These are phyloP conservation scores for Colletotrichum lini DNA, from an alignment of 2,329 filamentous ascomycete species.

Conservation along the genomic window DNA sequence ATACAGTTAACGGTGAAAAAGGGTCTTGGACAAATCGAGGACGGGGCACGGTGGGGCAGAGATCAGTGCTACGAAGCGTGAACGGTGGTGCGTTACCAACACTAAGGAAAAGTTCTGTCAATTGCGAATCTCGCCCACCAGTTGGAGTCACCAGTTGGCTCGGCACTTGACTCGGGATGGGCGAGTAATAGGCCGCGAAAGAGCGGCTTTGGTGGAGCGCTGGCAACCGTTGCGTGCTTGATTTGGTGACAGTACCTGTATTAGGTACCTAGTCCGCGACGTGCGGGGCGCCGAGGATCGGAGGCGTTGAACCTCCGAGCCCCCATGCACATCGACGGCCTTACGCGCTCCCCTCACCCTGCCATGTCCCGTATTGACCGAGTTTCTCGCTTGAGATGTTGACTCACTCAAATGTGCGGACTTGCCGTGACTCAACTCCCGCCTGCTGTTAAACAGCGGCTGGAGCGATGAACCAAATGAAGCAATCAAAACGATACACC, in stretches of 20 bases:
- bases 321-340: neutral
- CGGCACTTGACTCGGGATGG: slow-evolving; percentile 11
- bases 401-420: neutral
- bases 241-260: neutral
- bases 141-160: neutral
- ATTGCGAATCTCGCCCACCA: neutral
- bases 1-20: neutral
- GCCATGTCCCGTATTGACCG: neutral
- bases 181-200: slow-evolving; percentile 2
- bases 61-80: neutral
- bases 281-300: slow-evolving; percentile 18
- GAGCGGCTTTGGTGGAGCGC: neutral
- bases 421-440: neutral
- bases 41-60: neutral
- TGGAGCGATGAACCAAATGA: neutral
- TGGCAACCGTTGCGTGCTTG: neutral
- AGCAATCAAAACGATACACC: neutral
- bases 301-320: neutral
- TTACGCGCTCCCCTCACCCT: neutral
- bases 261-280: neutral
- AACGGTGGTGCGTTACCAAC: neutral
- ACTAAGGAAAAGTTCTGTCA: neutral
- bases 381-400: neutral
- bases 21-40: neutral
- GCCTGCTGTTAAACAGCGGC: neutral